A percentile compares a stretch with the other conserved stretches of the same genome.
phyloP scores from a whole-genome alignment of 2,329 filamentous ascomycete genomes.

The Plectosphaerella sp. region DNA sequence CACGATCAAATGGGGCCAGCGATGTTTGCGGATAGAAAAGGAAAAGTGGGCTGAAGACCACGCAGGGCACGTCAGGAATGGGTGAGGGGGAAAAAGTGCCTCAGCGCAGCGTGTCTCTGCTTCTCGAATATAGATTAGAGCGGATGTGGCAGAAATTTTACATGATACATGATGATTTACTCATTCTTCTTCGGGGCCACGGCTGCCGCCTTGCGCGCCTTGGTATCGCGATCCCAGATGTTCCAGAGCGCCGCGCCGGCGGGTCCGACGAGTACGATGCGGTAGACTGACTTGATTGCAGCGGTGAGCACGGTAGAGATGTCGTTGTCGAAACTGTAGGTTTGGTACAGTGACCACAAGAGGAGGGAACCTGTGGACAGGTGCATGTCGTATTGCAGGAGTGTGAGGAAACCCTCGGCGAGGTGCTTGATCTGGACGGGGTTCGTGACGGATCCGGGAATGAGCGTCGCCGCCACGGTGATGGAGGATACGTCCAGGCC shows the following conservation, averaged over 20 bases:
- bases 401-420: slow-evolving; percentile 7
- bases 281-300: slow-evolving; percentile 2
- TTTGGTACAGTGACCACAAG: slow-evolving; percentile 8
- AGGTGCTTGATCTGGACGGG: background rate
- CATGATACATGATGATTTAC: background rate
- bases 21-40: slow-evolving; percentile 9
- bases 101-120: background rate
- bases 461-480: slow-evolving; percentile 3
- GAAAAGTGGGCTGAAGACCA: slow-evolving; percentile 7
- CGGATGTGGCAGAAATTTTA: slow-evolving; percentile 20
- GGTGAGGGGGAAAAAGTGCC: background rate
- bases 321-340: slow-evolving; percentile 4
- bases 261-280: slow-evolving; percentile 11
- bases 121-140: background rate
- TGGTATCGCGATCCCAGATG: slow-evolving; percentile 13
- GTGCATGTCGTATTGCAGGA: slow-evolving; percentile 19
- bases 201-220: background rate
- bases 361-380: slow-evolving; percentile 7
- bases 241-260: slow-evolving; percentile 13
- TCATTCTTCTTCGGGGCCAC: slow-evolving; percentile 1
- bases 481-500: background rate
- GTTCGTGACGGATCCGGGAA: slow-evolving; percentile 8
- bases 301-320: slow-evolving; percentile 1
- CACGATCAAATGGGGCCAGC: slow-evolving; percentile 9
- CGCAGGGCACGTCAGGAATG: background rate